Conservation (phyloP, 352 stramenopile genomes). For the Pythium sukuiense region DNA sequence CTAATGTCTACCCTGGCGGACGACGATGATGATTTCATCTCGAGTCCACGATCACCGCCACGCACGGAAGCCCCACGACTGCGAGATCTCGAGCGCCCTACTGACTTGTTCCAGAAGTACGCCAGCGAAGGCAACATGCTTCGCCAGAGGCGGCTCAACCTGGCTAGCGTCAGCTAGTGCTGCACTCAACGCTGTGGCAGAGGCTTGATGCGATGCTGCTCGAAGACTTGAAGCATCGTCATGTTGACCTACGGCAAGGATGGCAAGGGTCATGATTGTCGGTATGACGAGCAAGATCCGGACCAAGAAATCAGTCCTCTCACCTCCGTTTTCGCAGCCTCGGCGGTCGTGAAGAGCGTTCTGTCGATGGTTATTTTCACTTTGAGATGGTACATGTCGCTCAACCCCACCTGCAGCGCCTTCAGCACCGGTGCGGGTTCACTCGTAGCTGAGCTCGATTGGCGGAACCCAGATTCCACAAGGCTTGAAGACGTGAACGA, state of each 20-base stretch:
- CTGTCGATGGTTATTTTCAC: slow-evolving; percentile 59
- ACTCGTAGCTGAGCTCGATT: slow-evolving; percentile 11
- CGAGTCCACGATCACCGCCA: background rate
- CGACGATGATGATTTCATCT: background rate
- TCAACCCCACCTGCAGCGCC: slow-evolving; percentile 21
- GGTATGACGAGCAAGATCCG: background rate
- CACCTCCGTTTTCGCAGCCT: slow-evolving; percentile 68
- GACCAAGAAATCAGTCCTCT: background rate
- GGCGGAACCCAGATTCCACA: slow-evolving; percentile 6
- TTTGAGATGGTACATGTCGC: slow-evolving; percentile 55
- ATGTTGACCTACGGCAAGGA: slow-evolving; percentile 52
- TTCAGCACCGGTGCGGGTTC: slow-evolving; percentile 11
- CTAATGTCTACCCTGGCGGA: slow-evolving; percentile 7
- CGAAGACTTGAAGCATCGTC: slow-evolving; percentile 54
- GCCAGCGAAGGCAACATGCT: slow-evolving; percentile 30
- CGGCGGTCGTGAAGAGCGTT: slow-evolving; percentile 48
- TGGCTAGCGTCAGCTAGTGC: background rate
- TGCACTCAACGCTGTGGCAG: slow-evolving; percentile 4
- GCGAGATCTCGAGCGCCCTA: slow-evolving; percentile 4
- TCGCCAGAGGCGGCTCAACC: slow-evolving; percentile 21
- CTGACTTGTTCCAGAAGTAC: slow-evolving; percentile 24
- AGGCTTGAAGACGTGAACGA: slow-evolving; percentile 1
- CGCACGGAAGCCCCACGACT: slow-evolving; percentile 4
- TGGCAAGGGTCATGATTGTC: background rate
- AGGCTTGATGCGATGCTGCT: slow-evolving; percentile 38